Conservation (phyloP, 208 protist species). For the Crithidia fasciculata region DNA sequence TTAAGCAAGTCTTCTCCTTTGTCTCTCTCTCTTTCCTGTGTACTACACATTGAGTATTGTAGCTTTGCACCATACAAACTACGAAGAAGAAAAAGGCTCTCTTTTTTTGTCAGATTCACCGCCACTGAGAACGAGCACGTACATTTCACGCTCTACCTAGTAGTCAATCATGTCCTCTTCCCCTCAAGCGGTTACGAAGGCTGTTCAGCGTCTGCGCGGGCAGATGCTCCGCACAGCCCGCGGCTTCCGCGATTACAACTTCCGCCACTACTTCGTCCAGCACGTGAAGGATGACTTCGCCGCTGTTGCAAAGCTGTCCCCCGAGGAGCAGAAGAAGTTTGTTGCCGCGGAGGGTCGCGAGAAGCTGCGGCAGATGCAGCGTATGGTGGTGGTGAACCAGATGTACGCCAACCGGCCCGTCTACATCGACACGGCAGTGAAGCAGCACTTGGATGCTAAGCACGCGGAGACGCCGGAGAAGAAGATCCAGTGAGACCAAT, state of each 20-base stretch:
- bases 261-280: slow-evolving; percentile 85
- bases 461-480: neutral
- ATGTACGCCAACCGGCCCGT: slow-evolving; percentile 74
- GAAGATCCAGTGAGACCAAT: slow-evolving; percentile 13
- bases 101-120: too few relatives aligned
- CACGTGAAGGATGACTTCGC: slow-evolving; percentile 83
- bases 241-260: slow-evolving; percentile 90
- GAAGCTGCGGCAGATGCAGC: slow-evolving; percentile 81
- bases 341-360: slow-evolving; percentile 50
- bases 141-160: neutral
- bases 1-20: too few relatives aligned
- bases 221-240: slow-evolving; percentile 64
- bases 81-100: too few relatives aligned
- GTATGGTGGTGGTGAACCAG: slow-evolving; percentile 87
- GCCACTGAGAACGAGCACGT: too few relatives aligned
- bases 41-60: too few relatives aligned
- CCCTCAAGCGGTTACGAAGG: slow-evolving; percentile 31
- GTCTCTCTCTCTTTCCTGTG: too few relatives aligned
- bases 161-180: slow-evolving; percentile 7
- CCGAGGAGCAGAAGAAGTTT: slow-evolving; percentile 67
- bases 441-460: neutral
- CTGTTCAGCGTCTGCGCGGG: slow-evolving; percentile 53
- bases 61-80: too few relatives aligned
- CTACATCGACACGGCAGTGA: slow-evolving; percentile 56
- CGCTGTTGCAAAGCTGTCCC: slow-evolving; percentile 41